These are phyloP conservation scores for Pholiota molesta DNA, from an alignment of 768 basidiomycete species.

Conservation along the genomic window DNA sequence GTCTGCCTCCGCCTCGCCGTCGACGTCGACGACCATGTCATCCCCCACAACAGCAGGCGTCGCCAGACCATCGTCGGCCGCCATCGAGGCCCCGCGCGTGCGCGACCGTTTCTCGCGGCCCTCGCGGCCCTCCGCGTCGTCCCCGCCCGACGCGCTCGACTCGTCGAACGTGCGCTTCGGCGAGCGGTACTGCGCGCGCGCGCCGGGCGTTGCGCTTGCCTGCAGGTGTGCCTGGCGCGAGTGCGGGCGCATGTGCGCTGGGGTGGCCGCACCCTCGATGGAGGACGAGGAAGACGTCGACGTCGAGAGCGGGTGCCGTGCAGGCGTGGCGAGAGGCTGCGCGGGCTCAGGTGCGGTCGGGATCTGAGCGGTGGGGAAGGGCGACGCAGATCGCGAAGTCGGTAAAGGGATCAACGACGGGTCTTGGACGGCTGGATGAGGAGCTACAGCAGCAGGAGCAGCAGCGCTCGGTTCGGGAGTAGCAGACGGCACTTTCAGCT, in stretches of 20 bases:
- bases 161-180: slow-evolving; percentile 41
- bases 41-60: slow-evolving; percentile 2
- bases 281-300: slow-evolving; percentile 12
- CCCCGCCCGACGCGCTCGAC: slow-evolving; percentile 31
- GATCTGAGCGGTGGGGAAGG: slow-evolving; percentile 15
- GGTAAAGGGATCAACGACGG: slow-evolving; percentile 23
- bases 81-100: neutral
- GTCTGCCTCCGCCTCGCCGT: slow-evolving; percentile 23
- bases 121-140: slow-evolving; percentile 15
- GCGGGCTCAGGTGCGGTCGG: neutral
- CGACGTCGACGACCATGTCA: slow-evolving; percentile 16
- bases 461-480: neutral
- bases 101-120: slow-evolving; percentile 11
- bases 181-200: slow-evolving; percentile 23
- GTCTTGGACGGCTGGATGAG: neutral
- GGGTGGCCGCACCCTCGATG: slow-evolving; percentile 13
- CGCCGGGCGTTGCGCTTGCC: slow-evolving; percentile 5
- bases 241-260: slow-evolving; percentile 13
- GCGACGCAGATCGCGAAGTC: slow-evolving; percentile 26
- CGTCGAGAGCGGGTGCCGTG: slow-evolving; percentile 8
- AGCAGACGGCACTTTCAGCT: slow-evolving; percentile 11
- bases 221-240: slow-evolving; percentile 17
- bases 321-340: slow-evolving; percentile 1
- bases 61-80: neutral
- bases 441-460: neutral